Conservation (phyloP, 1,139 yeast species). For the Lodderomyces theae region DNA sequence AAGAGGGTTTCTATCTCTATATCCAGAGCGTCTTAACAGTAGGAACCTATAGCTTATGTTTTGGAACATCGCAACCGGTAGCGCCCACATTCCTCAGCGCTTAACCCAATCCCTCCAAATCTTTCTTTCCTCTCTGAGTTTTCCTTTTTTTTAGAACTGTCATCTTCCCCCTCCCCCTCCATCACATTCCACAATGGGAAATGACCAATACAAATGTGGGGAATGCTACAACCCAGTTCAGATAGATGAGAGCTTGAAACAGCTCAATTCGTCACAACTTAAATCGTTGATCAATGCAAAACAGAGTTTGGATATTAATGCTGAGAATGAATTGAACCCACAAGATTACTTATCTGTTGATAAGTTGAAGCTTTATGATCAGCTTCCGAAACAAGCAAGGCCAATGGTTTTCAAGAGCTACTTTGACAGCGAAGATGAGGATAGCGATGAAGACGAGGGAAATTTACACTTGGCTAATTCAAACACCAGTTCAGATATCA, state of each 20-base stretch:
- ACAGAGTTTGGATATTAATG: constrained; percentile 12
- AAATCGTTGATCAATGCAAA: constrained; percentile 22
- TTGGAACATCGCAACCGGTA: neutral
- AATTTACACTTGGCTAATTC: constrained; percentile 1
- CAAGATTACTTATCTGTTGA: constrained; percentile 33
- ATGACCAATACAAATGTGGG: constrained; percentile 23
- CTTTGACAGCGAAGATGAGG: constrained; percentile 20
- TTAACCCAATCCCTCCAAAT: too few species aligned
- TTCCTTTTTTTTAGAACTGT: too few species aligned
- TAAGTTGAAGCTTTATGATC: constrained; percentile 27
- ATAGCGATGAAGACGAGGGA: constrained; percentile 17
- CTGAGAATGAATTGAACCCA: constrained; percentile 23
- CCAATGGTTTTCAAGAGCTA: constrained; percentile 22
- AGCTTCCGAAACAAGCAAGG: constrained; percentile 15
- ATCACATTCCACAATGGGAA: constrained; percentile 3
- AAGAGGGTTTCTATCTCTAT: too few species aligned
- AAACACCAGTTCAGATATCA: constrained; percentile 19
- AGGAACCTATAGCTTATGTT: too few species aligned
- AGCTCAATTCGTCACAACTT: constrained; percentile 33
- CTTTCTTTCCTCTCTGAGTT: neutral
- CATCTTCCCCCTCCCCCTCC: neutral
- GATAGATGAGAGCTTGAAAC: constrained; percentile 30
- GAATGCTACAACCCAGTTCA: constrained; percentile 32
- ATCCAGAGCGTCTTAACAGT: too few species aligned
- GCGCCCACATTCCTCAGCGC: neutral